Base-by-base conservation (phyloP, 2,329 filamentous ascomycete genomes). In the Ustilaginoidea virens region DNA sequence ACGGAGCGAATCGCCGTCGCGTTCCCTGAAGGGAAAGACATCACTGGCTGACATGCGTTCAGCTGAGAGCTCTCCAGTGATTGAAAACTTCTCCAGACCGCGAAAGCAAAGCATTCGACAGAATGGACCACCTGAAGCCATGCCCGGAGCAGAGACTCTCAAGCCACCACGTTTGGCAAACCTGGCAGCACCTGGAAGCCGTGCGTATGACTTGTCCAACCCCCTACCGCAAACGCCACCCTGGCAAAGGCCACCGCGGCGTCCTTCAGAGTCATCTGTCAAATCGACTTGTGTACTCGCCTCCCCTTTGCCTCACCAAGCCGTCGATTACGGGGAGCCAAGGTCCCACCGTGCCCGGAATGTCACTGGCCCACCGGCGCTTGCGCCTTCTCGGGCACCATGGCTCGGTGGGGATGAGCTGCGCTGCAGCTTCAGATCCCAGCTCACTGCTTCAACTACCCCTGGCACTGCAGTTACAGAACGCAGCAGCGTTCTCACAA, bases 401-500 rank as follows among this genome's bases (percentile, higher is more conserved):
- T 68, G 66, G 51, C 43, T 65, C 36, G 53, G 54, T 33, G 59
- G 55, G 31, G 65, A 69, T 32, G 65, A 69, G 44, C 51, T 61
- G 18, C 59, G 67, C 20, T 65, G 63, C 1, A 72, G 66, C 48
- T 66, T 61, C 41, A 62, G 66, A 31, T 70, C 68, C 10, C 66
- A 71, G 36, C 48, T 63, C 29, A 66, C 66, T 12, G 48, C 58
- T 20, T 70, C 66, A 3, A 66, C 66, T 5, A 55, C 58, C 16
- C 65, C 64, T 18, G 85, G 77, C 15, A 68, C 65, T 3, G 40
- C 51, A 5, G 72, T 75, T n/a, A 92, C 82, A 1, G 81, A 87
- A 46, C 68, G 81, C 36, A 92, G 81, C 49, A 93, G 85, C 45
- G 64, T 90, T 28, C 51, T 77, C 38, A 90, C 83, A 4, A 83